phyloP scores from a whole-genome alignment of 2,329 filamentous ascomycete genomes.

The Colletotrichum truncatum region DNA sequence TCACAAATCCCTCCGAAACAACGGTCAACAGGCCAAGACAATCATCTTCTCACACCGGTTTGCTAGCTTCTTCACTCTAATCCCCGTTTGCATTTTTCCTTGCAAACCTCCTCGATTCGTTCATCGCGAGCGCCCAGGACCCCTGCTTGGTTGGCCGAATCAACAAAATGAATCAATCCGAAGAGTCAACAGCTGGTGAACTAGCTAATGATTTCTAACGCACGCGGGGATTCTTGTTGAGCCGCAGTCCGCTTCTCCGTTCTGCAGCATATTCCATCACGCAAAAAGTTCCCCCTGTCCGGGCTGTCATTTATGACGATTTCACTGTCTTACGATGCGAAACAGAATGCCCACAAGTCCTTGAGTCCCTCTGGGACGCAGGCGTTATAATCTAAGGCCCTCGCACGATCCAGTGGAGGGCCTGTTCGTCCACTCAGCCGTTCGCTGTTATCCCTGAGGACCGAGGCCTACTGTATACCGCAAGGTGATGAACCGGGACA shows the following conservation, averaged over 20 bases:
- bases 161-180: not conserved
- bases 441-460: not conserved
- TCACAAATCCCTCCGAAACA: conserved; percentile 20
- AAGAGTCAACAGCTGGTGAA: not conserved
- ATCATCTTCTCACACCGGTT: conserved; percentile 4
- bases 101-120: not conserved
- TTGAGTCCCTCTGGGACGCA: not conserved
- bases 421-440: not conserved
- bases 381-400: not conserved
- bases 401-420: not conserved
- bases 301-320: conserved; percentile 21
- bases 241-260: not conserved
- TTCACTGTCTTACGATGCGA: conserved; percentile 6
- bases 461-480: not conserved
- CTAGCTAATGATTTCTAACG: not conserved
- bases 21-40: conserved; percentile 22
- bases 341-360: conserved; percentile 3
- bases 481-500: not conserved
- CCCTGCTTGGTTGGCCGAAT: not conserved
- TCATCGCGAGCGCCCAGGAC: not conserved
- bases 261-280: not conserved
- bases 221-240: not conserved
- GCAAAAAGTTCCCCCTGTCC: not conserved
- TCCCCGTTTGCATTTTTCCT: not conserved
- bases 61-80: not conserved